phyloP scores from a whole-genome alignment of 345 rosid species.

The Aquilaria sinensis region DNA sequence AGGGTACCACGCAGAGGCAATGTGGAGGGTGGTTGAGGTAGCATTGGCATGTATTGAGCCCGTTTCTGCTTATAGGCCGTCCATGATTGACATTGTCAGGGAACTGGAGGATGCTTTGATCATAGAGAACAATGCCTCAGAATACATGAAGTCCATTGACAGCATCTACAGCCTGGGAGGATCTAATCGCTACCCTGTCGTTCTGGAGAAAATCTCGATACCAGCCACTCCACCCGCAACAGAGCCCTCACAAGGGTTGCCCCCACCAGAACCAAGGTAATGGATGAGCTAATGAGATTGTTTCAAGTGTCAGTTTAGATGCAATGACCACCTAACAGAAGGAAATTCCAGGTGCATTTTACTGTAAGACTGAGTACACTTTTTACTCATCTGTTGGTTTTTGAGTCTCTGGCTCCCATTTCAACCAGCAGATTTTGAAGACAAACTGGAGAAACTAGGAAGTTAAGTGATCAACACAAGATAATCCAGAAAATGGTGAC shows the following conservation, averaged over 20 bases:
- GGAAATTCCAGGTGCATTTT: not conserved
- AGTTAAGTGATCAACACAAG: too few species aligned
- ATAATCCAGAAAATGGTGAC: too few species aligned
- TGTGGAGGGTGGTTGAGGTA: constrained; percentile 78
- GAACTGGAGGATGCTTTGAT: constrained; percentile 71
- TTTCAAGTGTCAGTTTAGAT: constrained; percentile 1
- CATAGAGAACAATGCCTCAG: constrained; percentile 75
- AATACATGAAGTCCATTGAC: constrained; percentile 70
- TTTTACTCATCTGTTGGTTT: not conserved
- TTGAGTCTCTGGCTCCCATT: not conserved
- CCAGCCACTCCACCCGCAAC: constrained; percentile 29
- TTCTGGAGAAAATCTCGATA: constrained; percentile 32
- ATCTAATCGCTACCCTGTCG: constrained; percentile 44
- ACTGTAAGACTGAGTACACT: not conserved
- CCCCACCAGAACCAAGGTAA: constrained; percentile 47
- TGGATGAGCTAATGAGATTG: constrained; percentile 8
- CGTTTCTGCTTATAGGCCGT: constrained; percentile 51
- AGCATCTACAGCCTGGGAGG: constrained; percentile 51
- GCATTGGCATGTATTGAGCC: constrained; percentile 64
- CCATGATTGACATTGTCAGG: constrained; percentile 54
- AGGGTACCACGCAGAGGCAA: constrained; percentile 64
- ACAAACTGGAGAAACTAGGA: too few species aligned
- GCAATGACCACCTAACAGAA: constrained; percentile 11
- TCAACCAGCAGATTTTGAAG: too few species aligned
- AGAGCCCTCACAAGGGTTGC: constrained; percentile 42